Conservation (phyloP, 805 yeast genomes). For the Lachancea thermotolerans region DNA sequence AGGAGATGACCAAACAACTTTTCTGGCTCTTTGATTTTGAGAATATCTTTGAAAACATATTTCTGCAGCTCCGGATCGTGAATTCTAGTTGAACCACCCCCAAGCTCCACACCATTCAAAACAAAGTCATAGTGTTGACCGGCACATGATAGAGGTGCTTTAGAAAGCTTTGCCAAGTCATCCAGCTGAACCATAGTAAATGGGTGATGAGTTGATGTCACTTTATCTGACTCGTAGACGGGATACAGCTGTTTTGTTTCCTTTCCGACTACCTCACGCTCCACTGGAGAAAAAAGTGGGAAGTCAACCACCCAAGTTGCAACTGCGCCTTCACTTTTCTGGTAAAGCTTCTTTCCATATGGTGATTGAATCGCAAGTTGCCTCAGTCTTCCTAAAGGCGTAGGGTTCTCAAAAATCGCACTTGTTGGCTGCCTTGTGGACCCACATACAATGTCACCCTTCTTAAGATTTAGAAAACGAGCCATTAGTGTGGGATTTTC, state of each 20-base stretch:
- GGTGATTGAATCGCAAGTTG: slow-evolving; percentile 55
- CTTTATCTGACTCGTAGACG: slow-evolving; percentile 40
- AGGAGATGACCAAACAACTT: slow-evolving; percentile 78
- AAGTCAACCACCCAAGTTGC: slow-evolving; percentile 87
- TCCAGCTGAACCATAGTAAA: slow-evolving; percentile 83
- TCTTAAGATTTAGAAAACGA: slow-evolving; percentile 35
- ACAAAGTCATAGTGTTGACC: slow-evolving; percentile 96
- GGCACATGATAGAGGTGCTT: slow-evolving; percentile 53
- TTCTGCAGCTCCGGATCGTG: slow-evolving; percentile 79
- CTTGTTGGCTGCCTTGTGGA: slow-evolving; percentile 56
- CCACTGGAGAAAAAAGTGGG: slow-evolving; percentile 82
- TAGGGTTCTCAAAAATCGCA: slow-evolving; percentile 82
- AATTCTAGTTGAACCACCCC: slow-evolving; percentile 95
- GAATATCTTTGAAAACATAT: slow-evolving; percentile 58
- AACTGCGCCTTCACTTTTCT: slow-evolving; percentile 31
- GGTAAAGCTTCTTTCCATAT: slow-evolving; percentile 36
- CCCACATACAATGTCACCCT: slow-evolving; percentile 73
- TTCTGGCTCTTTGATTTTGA: slow-evolving; percentile 53
- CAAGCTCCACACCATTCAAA: slow-evolving; percentile 88
- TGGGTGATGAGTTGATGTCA: slow-evolving; percentile 89
- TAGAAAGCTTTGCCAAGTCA: slow-evolving; percentile 50
- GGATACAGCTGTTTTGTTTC: slow-evolving; percentile 43
- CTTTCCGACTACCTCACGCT: slow-evolving; percentile 25
- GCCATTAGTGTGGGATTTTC: slow-evolving; percentile 30
- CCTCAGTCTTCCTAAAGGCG: slow-evolving; percentile 84